phyloP scores from a whole-genome alignment of 352 stramenopile genomes.

The Phytopythium kandeliae region DNA sequence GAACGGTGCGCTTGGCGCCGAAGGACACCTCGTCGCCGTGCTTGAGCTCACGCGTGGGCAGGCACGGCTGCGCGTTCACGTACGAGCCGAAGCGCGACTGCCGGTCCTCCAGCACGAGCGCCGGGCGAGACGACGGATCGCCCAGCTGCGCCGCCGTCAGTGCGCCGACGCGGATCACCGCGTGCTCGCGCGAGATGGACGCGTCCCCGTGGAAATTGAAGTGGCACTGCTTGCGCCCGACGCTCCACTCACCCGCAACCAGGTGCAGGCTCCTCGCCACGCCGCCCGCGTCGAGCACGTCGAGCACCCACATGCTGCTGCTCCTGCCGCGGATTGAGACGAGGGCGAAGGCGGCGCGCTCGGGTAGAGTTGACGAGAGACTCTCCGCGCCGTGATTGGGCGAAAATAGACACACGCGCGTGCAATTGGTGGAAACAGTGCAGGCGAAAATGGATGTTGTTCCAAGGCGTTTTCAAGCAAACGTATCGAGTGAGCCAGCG shows the following conservation, averaged over 20 bases:
- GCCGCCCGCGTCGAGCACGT: constrained; percentile 39
- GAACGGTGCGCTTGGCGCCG: constrained; percentile 73
- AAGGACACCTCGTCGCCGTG: constrained; percentile 81
- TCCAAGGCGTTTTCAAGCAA: too few species aligned
- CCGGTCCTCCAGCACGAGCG: constrained; percentile 71
- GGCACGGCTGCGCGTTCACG: constrained; percentile 72
- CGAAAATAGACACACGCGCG: too few species aligned
- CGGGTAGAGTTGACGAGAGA: too few species aligned
- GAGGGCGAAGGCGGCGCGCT: too few species aligned
- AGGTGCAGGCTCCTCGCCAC: constrained; percentile 70
- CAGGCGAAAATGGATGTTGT: too few species aligned
- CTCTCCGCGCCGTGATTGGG: too few species aligned
- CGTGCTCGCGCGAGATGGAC: constrained; percentile 81
- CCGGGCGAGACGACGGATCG: constrained; percentile 45
- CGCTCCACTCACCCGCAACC: constrained; percentile 75
- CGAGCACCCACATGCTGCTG: constrained; percentile 81
- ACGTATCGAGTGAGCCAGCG: too few species aligned
- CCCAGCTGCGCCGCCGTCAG: constrained; percentile 52
- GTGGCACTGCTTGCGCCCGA: constrained; percentile 78
- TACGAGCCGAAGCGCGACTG: constrained; percentile 86
- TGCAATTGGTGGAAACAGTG: too few species aligned
- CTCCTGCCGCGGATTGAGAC: too few species aligned
- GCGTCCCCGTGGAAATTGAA: constrained; percentile 80
- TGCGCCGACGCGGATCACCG: constrained; percentile 64
- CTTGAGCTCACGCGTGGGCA: constrained; percentile 34